Base-by-base conservation (phyloP, 129 eudicot species). In the Saussurea involucrata region DNA sequence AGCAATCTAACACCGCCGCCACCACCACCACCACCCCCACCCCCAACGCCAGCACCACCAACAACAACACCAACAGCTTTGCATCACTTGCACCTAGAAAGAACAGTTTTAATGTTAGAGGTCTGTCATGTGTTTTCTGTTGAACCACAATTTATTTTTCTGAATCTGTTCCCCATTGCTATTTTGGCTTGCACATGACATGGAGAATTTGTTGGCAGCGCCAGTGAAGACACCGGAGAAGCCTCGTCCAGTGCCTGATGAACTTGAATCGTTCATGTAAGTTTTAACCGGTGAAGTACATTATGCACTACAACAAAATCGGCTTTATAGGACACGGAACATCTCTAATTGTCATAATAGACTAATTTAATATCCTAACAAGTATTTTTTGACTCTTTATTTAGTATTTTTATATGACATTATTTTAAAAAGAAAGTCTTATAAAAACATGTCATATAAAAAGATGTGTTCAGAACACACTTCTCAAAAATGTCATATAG, bases 81-180 rank as follows among this genome's bases (percentile, higher is more conserved):
- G n/a, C 76, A 5, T 74, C 82, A 58, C 82, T 81, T 72, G 29
- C 86, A 34, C 80, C 70, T 6, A 42, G 74, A 61, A 83, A 22
- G 71, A 80, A 73, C 27, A 84, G 68, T 75, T 80, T 72, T 76
- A 70, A 82, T 24, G 37, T 73, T 27, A 79, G 31, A 79, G 87
- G 87, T 86, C 11, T 61, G 76, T 32, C 34, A 12, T 71, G 12
- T 63, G n/a, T 18, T 32, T 12, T 74, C 20, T 13, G 1, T 53
- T 46, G 8, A 32, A n/a, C 28, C 20, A 17, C 20, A 49, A 49
- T 53, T 5, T 49, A 24, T 28, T 57, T 28, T 49, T 49, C 24
- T 9, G 22, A 49, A 73, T 66, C 17, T 11, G 24, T 5, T 57
- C 55, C 61, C 5, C 11, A 6, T 36, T 40, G 5, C 17, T n/a